Evolutionary conservation across 176 grass and related monocot species (phyloP).

Genomic region (Thinopyrum elongatum): DNA sequence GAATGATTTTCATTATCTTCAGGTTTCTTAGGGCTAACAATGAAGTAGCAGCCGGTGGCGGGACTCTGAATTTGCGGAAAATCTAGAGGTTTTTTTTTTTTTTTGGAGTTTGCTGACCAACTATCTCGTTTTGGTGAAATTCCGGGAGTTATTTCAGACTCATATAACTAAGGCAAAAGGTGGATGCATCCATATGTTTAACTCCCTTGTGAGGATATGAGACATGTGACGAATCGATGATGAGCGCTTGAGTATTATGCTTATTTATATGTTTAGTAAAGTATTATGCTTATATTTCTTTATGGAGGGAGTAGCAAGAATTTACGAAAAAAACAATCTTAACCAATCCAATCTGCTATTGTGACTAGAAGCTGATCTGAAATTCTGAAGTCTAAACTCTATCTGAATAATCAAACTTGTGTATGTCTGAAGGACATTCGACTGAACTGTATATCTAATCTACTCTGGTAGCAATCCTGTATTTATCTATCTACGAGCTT

Average conservation of each 20-base stretch:
- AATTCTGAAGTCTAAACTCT: background rate
- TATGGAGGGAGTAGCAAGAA: no score
- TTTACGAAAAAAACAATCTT: background rate
- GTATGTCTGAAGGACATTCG: background rate
- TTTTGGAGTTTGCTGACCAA: background rate
- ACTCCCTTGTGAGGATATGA: background rate
- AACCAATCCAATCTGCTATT: background rate
- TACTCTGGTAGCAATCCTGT: background rate
- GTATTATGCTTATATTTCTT: no score
- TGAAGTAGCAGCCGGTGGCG: background rate
- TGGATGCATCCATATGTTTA: background rate
- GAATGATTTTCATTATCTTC: background rate
- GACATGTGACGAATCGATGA: background rate
- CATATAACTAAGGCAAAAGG: background rate
- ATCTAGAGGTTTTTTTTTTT: background rate
- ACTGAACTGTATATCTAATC: background rate
- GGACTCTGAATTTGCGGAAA: background rate
- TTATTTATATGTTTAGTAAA: background rate
- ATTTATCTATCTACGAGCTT: background rate
- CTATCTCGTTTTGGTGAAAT: background rate
- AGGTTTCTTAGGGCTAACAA: background rate
- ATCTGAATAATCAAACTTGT: background rate
- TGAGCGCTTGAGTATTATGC: background rate
- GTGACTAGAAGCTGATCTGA: background rate
- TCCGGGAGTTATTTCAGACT: background rate